Base-by-base conservation (phyloP, 2,329 filamentous ascomycete species). In the Alternaria alternata region DNA sequence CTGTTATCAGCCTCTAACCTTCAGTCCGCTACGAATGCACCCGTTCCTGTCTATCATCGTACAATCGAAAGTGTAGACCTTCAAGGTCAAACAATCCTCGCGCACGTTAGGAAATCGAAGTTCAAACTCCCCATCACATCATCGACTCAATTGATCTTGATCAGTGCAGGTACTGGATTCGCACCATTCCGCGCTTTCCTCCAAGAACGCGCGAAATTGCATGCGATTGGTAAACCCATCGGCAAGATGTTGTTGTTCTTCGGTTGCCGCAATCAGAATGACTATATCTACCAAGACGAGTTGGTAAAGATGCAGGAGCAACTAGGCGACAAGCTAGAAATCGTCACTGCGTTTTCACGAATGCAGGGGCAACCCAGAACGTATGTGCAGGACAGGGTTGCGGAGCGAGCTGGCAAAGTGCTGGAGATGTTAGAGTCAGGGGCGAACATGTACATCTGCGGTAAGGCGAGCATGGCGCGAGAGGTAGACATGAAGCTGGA, bases 111-210 rank as follows among this genome's bases (percentile, higher is more conserved):
- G 26, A 76, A 75, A 55, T 81, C 79, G 1, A 79, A 78, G 39
- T 85, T 85, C 75, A 82, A 82, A 51, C 77, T 84, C 3, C 83
- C 83, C 0, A 68, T 77, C 11, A 70, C 76, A 36, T 36, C 32
- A 36, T 36, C 32, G 5, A 36, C 32, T 14, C 32, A 36, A 14
- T 16, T 88, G 9, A 77, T 88, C 51, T 84, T 81, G 63, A 68
- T 78, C 44, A 67, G 63, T 36, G 75, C 75, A 4, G 75, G 75
- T 8, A 76, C 74, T n/a, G 75, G 75, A 9, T 70, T 78, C 34
- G 75, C 75, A 8, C 75, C 75, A 1, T 76, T 78, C 59, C 69
- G 73, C 14, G 75, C 74, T 5, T 78, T 78, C 54, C 51, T 78
- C 36, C 63, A 72, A 24, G 75, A 79, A 51, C 72, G 76, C 9